A percentile compares a stretch with the other conserved stretches of the same genome.
phyloP scores from a whole-genome alignment of 2,329 filamentous ascomycete species.

The Apiospora sp. region DNA sequence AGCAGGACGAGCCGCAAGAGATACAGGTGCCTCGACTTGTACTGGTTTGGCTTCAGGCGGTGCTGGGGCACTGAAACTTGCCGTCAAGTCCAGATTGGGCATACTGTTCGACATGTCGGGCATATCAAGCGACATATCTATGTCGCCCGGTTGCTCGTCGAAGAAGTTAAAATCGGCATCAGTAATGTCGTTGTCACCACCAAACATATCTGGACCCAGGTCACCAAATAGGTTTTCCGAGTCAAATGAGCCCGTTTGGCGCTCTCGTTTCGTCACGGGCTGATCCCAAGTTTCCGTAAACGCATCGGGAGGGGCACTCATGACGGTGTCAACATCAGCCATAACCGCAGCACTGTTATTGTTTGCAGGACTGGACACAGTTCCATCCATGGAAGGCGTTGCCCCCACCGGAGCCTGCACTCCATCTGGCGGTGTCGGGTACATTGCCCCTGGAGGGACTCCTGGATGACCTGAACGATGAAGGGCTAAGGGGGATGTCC shows the following conservation, averaged over 20 bases:
- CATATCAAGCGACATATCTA: slow-evolving; percentile 46
- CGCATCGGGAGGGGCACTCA: slow-evolving; percentile 39
- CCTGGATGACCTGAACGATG: slow-evolving; percentile 57
- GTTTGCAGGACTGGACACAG: slow-evolving; percentile 63
- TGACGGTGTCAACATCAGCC: slow-evolving; percentile 48
- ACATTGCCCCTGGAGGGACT: slow-evolving; percentile 63
- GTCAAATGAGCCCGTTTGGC: slow-evolving; percentile 52
- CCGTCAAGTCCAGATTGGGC: slow-evolving; percentile 31
- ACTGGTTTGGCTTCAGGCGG: slow-evolving; percentile 31
- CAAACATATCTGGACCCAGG: slow-evolving; percentile 74
- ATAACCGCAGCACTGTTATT: slow-evolving; percentile 40
- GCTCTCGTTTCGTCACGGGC: slow-evolving; percentile 55
- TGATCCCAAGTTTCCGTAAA: slow-evolving; percentile 51
- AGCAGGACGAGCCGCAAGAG: slow-evolving; percentile 32
- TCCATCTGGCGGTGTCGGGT: slow-evolving; percentile 76
- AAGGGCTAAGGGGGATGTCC: slow-evolving; percentile 59
- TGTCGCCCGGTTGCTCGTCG: slow-evolving; percentile 64
- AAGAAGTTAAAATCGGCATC: slow-evolving; percentile 88
- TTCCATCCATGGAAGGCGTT: slow-evolving; percentile 64
- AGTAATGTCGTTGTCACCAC: slow-evolving; percentile 76
- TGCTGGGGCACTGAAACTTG: slow-evolving; percentile 31
- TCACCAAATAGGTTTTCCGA: slow-evolving; percentile 72
- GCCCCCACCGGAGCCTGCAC: slow-evolving; percentile 61
- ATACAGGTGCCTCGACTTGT: slow-evolving; percentile 30
- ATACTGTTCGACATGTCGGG: slow-evolving; percentile 39